Base-by-base conservation (phyloP, 805 yeast species). In the Candida morakotiae region DNA sequence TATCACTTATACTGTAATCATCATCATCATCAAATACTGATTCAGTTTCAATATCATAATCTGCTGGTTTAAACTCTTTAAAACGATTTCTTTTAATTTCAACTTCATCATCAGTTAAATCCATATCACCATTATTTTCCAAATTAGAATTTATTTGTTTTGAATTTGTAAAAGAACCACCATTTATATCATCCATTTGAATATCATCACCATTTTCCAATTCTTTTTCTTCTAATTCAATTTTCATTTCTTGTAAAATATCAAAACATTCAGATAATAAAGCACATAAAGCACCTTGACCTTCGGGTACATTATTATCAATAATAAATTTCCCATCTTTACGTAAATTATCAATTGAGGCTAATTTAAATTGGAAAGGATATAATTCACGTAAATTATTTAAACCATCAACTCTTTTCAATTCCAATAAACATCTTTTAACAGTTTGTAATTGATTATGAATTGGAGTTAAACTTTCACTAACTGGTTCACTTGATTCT, bases 261-360 rank as follows among this genome's bases (percentile, higher is more conserved):
- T 93, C 98, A 57, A 87, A 93, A 59, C 98, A 91, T 56, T 89
- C 97, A 3, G 95, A 93, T 35, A 91, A 67, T 40, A 91, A 64
- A 1, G 95, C 95, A 58, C 81, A 88, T 45, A 93, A 69, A n/a
- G 95, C 79, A 5, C 97, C 98, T 62, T 93, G 99, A 9, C 99
- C 99, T 57, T 93, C 98, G 2, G 99, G 99, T 29, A 93, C 83
- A 45, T 87, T 85, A 35, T 80, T 86, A 43, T 85, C 87, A 31
- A 87, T 83, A 53, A 84, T 79, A 52, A 93, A 93, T 65, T 87
- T 91, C 6, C 99, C 99, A 56, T 93, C 98, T 10, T 66, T 72
- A 53, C 97, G 77, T 53, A 83, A 56, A 52, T 88, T 85, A 58
- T 93, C 98, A 42, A 93, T 71, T 11, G 93, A 81, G 2, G 94